phyloP scores from a whole-genome alignment of 768 basidiomycete species.

The Lactarius psammicola region DNA sequence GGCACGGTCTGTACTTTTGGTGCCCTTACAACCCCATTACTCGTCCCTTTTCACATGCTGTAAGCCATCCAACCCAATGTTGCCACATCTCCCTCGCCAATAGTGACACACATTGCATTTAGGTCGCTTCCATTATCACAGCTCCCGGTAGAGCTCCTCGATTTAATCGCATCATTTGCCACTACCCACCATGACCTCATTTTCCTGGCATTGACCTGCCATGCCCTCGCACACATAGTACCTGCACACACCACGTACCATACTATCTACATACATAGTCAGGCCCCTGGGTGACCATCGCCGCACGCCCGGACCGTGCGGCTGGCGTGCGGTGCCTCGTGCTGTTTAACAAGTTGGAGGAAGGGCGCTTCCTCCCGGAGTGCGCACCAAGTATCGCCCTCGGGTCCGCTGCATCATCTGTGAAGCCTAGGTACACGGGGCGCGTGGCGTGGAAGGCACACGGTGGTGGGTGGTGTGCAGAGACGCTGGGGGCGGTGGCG shows the following conservation, averaged over 20 bases:
- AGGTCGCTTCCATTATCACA: background rate
- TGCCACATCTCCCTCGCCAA: background rate
- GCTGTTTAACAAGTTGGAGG: conserved; percentile 8
- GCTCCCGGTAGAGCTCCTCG: conserved; percentile 20
- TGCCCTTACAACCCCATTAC: no score
- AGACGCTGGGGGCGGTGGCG: conserved; percentile 6
- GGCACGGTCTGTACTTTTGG: background rate
- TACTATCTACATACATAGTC: conserved; percentile 4
- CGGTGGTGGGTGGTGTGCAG: background rate
- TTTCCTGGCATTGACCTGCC: conserved; percentile 14
- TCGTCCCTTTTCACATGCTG: background rate
- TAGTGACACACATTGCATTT: background rate
- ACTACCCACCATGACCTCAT: conserved; percentile 17
- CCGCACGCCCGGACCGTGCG: conserved; percentile 11
- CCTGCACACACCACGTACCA: conserved; percentile 21
- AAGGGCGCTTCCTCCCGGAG: conserved; percentile 7
- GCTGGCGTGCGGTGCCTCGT: conserved; percentile 12
- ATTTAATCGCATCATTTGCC: conserved; percentile 13
- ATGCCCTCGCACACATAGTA: conserved; percentile 7
- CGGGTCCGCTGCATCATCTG: background rate
- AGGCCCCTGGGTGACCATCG: conserved; percentile 14
- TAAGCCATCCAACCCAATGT: background rate
- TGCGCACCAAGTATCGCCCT: background rate
- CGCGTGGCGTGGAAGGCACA: background rate
- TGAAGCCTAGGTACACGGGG: no score